Percentiles rank a stretch among this genome's conserved stretches.
These are phyloP conservation scores for Oenanthe sinensis DNA, from an alignment of 129 eudicot genomes.

Conservation along the genomic window DNA sequence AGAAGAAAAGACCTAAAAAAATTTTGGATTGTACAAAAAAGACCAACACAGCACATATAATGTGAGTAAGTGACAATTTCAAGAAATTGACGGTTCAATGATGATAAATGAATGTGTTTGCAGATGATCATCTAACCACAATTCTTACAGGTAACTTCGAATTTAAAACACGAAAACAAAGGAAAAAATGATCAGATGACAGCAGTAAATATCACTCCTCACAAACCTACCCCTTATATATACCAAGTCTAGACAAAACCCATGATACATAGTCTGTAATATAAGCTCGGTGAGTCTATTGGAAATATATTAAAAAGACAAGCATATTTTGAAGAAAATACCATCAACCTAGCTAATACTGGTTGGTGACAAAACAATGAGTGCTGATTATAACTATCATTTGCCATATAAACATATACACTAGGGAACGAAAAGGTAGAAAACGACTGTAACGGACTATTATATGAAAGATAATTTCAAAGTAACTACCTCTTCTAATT, in stretches of 20 bases:
- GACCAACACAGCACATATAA: neutral
- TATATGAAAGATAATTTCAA: neutral
- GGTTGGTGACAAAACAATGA: neutral
- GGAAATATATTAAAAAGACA: neutral
- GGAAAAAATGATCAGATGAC: constrained; percentile 21
- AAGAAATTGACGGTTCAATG: neutral
- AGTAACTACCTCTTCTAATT: too few relatives aligned
- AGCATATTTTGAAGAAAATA: neutral
- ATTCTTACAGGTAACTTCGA: neutral
- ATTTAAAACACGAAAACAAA: neutral
- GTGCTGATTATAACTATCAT: too few relatives aligned
- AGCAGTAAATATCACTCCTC: neutral
- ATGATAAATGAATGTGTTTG: constrained; percentile 28
- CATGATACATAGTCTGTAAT: neutral
- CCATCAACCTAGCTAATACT: neutral
- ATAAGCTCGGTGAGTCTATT: neutral
- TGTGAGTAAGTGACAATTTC: neutral
- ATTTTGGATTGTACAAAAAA: neutral
- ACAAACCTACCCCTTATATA: too few relatives aligned
- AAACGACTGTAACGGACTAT: neutral
- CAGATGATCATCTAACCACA: constrained; percentile 39
- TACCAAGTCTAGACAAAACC: neutral
- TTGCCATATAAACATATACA: too few relatives aligned
- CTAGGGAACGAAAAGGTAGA: neutral
- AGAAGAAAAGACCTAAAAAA: neutral